These are phyloP conservation scores for Volvox carteri DNA, from an alignment of 163 green algal species.

Conservation along the genomic window DNA sequence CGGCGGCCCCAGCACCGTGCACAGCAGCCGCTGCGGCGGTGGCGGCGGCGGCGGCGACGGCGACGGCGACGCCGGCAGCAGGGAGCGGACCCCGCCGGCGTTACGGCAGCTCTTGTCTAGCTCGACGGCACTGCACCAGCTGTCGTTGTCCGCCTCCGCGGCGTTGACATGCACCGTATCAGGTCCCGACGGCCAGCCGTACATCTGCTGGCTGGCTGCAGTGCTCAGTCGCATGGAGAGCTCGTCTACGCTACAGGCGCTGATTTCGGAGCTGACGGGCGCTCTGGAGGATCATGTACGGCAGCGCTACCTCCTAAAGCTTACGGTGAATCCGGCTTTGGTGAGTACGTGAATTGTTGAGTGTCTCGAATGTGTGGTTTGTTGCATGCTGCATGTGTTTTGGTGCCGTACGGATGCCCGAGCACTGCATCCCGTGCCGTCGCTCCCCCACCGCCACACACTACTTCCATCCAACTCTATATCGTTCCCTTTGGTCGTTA, in stretches of 20 bases:
- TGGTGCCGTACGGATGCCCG: no score
- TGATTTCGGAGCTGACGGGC: background rate
- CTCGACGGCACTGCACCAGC: background rate
- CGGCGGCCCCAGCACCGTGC: background rate
- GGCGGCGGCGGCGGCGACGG: no score
- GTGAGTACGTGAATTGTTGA: no score
- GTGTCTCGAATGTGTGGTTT: no score
- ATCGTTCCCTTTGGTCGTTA: no score
- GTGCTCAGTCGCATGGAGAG: background rate
- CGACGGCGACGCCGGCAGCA: no score
- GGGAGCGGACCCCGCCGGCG: background rate
- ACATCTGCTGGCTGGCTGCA: conserved; percentile 3
- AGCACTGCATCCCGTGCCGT: no score
- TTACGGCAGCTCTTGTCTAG: background rate
- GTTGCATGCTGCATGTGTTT: no score
- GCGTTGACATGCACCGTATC: background rate
- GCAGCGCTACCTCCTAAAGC: conserved; percentile 4
- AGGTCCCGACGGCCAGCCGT: conserved; percentile 12
- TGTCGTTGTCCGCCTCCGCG: background rate
- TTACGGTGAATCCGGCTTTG: background rate
- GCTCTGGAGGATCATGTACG: conserved; percentile 2
- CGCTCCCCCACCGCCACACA: no score
- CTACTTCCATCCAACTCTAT: no score
- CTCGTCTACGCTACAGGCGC: conserved; percentile 15
- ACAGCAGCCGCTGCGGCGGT: background rate